Percentiles rank a stretch among this genome's conserved stretches.
Conservation (phyloP, 371 early-diverging fungal genomes). For the Parasitella parasitica region DNA sequence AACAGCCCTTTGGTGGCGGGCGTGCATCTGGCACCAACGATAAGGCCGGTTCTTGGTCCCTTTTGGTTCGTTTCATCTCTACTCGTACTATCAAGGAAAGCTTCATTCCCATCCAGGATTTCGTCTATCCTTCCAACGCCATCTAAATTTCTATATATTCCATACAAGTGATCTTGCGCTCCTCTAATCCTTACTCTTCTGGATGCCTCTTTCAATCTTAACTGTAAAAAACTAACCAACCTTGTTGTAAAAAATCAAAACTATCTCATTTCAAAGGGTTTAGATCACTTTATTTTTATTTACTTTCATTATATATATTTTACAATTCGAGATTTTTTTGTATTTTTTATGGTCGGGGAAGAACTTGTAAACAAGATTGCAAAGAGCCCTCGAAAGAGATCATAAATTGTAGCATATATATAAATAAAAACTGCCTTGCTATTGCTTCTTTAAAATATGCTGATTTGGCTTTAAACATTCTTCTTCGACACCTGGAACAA, state of each 20-base stretch:
- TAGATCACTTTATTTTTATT: slow-evolving; percentile 1
- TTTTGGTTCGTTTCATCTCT: slow-evolving; percentile 82
- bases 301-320: neutral
- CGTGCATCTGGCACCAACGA: slow-evolving; percentile 97
- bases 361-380: neutral
- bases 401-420: slow-evolving; percentile 2
- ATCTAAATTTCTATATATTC: slow-evolving; percentile 22
- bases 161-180: neutral
- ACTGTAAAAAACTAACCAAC: slow-evolving; percentile 4
- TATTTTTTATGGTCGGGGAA: slow-evolving; percentile 3
- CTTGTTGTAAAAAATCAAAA: neutral
- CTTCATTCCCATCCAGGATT: slow-evolving; percentile 81
- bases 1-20: slow-evolving; percentile 97
- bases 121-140: slow-evolving; percentile 87
- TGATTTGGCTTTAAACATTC: slow-evolving; percentile 72
- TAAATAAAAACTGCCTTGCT: neutral
- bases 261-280: neutral
- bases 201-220: neutral
- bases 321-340: neutral
- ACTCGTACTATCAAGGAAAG: slow-evolving; percentile 96
- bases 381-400: neutral
- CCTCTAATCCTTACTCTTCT: neutral
- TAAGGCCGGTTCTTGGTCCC: slow-evolving; percentile 86
- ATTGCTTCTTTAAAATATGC: slow-evolving; percentile 47
- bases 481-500: slow-evolving; percentile 69